phyloP scores from a whole-genome alignment of 202 grass and related monocot genomes.

The Saccharum hybrid region DNA sequence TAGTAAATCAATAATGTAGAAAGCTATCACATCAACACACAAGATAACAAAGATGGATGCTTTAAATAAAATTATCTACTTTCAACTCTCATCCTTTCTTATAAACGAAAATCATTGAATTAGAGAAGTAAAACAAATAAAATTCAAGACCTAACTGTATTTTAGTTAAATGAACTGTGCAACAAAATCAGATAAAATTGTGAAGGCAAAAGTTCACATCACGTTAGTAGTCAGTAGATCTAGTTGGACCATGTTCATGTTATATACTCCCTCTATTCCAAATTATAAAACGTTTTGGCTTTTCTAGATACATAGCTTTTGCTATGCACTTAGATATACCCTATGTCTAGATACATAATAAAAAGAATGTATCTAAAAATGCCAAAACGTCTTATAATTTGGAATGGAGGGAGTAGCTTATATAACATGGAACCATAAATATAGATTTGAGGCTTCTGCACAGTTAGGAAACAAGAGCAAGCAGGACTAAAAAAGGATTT shows the following conservation, averaged over 20 bases:
- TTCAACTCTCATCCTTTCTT: constrained; percentile 10
- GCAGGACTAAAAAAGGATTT: background rate
- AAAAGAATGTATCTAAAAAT: no score
- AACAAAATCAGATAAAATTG: constrained; percentile 28
- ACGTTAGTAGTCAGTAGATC: constrained; percentile 17
- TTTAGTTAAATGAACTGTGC: constrained; percentile 21
- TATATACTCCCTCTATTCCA: background rate
- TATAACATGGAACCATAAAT: constrained; percentile 19
- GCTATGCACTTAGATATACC: no score
- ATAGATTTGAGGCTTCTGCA: constrained; percentile 7
- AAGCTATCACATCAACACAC: constrained; percentile 13
- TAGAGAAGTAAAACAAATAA: background rate
- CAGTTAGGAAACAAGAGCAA: constrained; percentile 32
- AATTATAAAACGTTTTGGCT: no score
- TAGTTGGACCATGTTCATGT: background rate
- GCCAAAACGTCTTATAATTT: no score
- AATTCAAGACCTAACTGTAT: background rate
- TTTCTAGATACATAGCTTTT: no score
- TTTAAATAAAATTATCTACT: constrained; percentile 19
- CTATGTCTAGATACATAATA: no score
- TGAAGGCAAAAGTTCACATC: constrained; percentile 24
- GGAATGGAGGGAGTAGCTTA: background rate
- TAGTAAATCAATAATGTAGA: constrained; percentile 6
- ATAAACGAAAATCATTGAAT: background rate
- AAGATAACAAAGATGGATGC: constrained; percentile 17